Evolutionary conservation across 2,329 filamentous ascomycete species (phyloP).

Genomic region (Talaromyces piceae): DNA sequence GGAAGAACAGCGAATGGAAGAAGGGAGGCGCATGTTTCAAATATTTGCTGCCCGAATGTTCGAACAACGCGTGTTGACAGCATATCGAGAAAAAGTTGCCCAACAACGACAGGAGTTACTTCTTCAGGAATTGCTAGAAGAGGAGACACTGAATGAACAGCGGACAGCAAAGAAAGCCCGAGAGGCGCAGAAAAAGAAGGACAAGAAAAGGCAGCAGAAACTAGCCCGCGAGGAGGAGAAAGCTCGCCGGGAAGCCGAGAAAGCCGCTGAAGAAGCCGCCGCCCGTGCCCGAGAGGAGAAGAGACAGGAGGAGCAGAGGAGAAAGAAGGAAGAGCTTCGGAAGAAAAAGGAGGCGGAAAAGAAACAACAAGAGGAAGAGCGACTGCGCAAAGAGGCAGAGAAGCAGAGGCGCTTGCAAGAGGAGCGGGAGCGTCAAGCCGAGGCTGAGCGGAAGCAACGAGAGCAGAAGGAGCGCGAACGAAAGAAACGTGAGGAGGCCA

Average conservation of each 20-base stretch:
- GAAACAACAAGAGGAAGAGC: slow-evolving; percentile 85
- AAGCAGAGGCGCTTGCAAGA: slow-evolving; percentile 71
- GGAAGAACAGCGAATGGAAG: slow-evolving; percentile 97
- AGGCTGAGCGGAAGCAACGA: slow-evolving; percentile 74
- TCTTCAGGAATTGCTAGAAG: slow-evolving; percentile 83
- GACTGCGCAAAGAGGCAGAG: slow-evolving; percentile 75
- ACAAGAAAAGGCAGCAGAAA: slow-evolving; percentile 85
- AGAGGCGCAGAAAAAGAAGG: slow-evolving; percentile 91
- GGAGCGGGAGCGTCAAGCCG: slow-evolving; percentile 76
- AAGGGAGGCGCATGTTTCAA: slow-evolving; percentile 97
- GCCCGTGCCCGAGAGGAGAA: slow-evolving; percentile 68
- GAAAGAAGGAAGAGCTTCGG: slow-evolving; percentile 80
- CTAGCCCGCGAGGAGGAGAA: slow-evolving; percentile 85
- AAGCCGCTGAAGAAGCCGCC: slow-evolving; percentile 76
- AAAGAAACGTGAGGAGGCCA: slow-evolving; percentile 61
- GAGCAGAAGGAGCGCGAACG: slow-evolving; percentile 76
- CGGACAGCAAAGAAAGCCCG: slow-evolving; percentile 88
- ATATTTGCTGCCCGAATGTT: slow-evolving; percentile 99
- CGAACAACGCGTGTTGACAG: slow-evolving; percentile 89
- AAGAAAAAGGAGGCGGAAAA: slow-evolving; percentile 86
- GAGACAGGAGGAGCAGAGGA: slow-evolving; percentile 70
- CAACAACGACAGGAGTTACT: slow-evolving; percentile 85
- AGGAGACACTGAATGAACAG: slow-evolving; percentile 66
- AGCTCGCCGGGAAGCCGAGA: slow-evolving; percentile 78
- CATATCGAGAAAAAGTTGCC: slow-evolving; percentile 96